Conservation (phyloP, 257 asterid genomes). For the Solanum habrochaites region DNA sequence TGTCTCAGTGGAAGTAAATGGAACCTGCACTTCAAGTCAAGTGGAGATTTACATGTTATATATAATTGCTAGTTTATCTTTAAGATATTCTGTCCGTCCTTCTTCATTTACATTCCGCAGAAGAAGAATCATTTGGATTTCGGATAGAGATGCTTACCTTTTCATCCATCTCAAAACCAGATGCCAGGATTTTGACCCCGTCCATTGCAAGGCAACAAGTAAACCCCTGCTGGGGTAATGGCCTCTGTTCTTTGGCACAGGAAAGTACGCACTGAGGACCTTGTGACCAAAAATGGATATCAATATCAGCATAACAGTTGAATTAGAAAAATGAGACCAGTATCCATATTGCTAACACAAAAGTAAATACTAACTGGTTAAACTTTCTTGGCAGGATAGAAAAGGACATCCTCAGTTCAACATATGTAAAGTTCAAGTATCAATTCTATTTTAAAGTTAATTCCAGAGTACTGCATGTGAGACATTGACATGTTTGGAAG, state of each 20-base stretch:
- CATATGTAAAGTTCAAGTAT: not conserved
- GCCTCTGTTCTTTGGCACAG: conserved; percentile 86
- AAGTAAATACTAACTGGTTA: not conserved
- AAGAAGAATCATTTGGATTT: not conserved
- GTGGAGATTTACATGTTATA: not conserved
- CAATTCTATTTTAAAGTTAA: not conserved
- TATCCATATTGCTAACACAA: not conserved
- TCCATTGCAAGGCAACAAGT: conserved; percentile 99
- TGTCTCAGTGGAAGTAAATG: not conserved
- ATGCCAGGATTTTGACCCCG: conserved; percentile 70
- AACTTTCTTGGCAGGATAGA: not conserved
- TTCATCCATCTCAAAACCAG: conserved; percentile 83
- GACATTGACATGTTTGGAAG: not conserved
- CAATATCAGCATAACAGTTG: not conserved
- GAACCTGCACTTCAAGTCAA: not conserved
- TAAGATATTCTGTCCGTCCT: not conserved
- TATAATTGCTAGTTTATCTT: not conserved
- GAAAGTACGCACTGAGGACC: conserved; percentile 92
- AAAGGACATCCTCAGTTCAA: not conserved
- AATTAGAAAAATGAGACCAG: not conserved
- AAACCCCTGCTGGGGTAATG: conserved; percentile 66
- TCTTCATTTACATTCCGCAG: not conserved
- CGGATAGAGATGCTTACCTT: conserved; percentile 33
- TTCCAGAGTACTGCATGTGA: not conserved
- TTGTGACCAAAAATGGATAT: conserved; percentile 12